These are phyloP conservation scores for Entoloma clypeatum DNA, from an alignment of 1,284 basidiomycete species.

Conservation along the genomic window DNA sequence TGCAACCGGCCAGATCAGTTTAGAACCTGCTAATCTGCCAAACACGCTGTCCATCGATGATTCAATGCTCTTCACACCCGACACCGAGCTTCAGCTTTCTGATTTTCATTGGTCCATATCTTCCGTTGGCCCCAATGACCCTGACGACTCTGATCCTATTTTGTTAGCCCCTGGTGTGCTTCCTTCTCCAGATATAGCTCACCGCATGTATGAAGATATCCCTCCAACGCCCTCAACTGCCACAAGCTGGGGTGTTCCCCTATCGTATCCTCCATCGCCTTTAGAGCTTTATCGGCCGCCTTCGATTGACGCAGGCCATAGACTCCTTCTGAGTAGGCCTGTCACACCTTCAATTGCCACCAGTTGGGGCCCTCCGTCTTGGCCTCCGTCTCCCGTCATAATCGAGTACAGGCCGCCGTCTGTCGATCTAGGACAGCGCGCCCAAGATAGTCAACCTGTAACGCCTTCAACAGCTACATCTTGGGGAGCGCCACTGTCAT, in stretches of 20 bases:
- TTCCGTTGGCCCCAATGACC: slow-evolving; percentile 56
- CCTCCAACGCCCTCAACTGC: slow-evolving; percentile 44
- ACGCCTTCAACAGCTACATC: slow-evolving; percentile 41
- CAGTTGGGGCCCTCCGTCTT: slow-evolving; percentile 30
- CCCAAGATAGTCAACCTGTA: slow-evolving; percentile 30
- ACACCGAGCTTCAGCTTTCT: slow-evolving; percentile 49
- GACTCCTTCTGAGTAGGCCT: slow-evolving; percentile 36
- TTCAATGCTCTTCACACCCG: slow-evolving; percentile 21
- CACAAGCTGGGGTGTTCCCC: slow-evolving; percentile 49
- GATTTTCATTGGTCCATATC: slow-evolving; percentile 70
- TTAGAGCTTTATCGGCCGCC: slow-evolving; percentile 29
- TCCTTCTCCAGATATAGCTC: slow-evolving; percentile 45
- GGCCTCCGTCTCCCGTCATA: slow-evolving; percentile 25
- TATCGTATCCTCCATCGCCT: slow-evolving; percentile 36
- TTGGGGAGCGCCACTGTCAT: slow-evolving; percentile 44
- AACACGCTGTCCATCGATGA: slow-evolving; percentile 41
- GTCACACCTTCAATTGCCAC: slow-evolving; percentile 35
- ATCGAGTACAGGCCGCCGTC: slow-evolving; percentile 23
- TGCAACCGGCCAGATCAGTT: slow-evolving; percentile 47
- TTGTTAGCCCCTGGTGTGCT: no score
- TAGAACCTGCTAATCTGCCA: slow-evolving; percentile 53
- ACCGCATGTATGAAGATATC: slow-evolving; percentile 46
- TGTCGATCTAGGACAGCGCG: slow-evolving; percentile 31
- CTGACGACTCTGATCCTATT: slow-evolving; percentile 37
- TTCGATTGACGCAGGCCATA: slow-evolving; percentile 42